Base-by-base conservation (phyloP, 441 rosid species). In the Cnidoscolus chayamansa region DNA sequence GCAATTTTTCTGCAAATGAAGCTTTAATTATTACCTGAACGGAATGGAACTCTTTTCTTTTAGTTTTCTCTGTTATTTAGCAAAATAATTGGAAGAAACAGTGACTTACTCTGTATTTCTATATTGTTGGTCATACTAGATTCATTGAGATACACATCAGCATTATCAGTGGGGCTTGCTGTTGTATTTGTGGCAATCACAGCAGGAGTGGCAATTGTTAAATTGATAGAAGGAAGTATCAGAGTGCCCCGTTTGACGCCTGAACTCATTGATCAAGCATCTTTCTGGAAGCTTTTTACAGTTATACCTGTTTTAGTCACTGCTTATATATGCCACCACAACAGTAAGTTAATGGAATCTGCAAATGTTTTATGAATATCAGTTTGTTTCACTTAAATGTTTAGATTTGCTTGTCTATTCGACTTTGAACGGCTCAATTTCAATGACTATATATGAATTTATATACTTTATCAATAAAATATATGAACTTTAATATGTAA, bases 241-340 rank as follows among this genome's bases (percentile, higher is more conserved):
- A 72, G 72, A 65, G 79, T 86, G 86, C 91, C 90, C 8, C 80
- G 76, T 25, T 71, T 89, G 77, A 69, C 84, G 79, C 89, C 94
- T 10, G 47, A 84, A 73, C 65, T 87, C 48, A 71, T n/a, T 0
- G 81, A 84, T 51, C 89, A 86, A 76, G 80, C 84, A 9, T 86
- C 90, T 0, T 87, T 87, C 68, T 87, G 91, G 90, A 86, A 87
- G 79, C 85, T 89, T 65, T 87, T 86, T 70, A 89, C 91, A 3
- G 70, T 85, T 6, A 81, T 86, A 20, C 90, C 91, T 62, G 76
- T 87, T 65, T n/a, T 87, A 19, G 90, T 89, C 73, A 86, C 94
- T 66, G 90, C 92, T 60, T 89, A 76, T 73, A 85, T 86, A 72
- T 89, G 94, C 80, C 94, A 89, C 80, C 87, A 87, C 69, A 89